Percentiles rank a stretch among this genome's conserved stretches.
Evolutionary conservation across 176 grass and related monocot species (phyloP).

Genomic region (Saccharum spontaneum): DNA sequence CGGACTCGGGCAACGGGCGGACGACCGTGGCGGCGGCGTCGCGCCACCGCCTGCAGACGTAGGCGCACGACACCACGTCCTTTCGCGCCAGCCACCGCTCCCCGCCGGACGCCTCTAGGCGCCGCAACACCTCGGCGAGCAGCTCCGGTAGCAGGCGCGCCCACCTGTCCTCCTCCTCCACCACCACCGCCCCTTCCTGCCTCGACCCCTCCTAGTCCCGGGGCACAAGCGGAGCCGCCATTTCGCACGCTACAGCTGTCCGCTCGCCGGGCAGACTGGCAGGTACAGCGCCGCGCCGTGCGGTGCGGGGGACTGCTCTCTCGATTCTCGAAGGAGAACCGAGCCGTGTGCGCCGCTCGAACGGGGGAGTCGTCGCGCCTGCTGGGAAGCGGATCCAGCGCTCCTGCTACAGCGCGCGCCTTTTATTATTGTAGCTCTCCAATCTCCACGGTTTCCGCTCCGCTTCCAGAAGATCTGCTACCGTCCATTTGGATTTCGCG

Average conservation of each 20-base stretch:
- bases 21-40: conserved; percentile 26
- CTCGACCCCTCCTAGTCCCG: background rate
- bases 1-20: conserved; percentile 34
- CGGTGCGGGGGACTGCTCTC: too few relatives aligned
- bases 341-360: too few relatives aligned
- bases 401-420: too few relatives aligned
- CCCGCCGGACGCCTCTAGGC: conserved; percentile 47
- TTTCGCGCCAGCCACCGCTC: conserved; percentile 50
- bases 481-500: too few relatives aligned
- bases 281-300: too few relatives aligned
- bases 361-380: too few relatives aligned
- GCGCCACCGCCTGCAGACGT: conserved; percentile 61
- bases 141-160: conserved; percentile 53
- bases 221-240: background rate
- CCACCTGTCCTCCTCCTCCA: conserved; percentile 37
- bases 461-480: too few relatives aligned
- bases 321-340: too few relatives aligned
- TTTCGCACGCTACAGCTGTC: background rate
- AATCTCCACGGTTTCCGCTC: background rate
- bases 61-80: conserved; percentile 58
- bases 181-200: background rate
- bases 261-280: too few relatives aligned
- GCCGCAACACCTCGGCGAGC: conserved; percentile 46
- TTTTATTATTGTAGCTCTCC: too few relatives aligned
- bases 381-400: too few relatives aligned